Conservation (phyloP, 1,284 basidiomycete species). For the Phylloporus gajari region DNA sequence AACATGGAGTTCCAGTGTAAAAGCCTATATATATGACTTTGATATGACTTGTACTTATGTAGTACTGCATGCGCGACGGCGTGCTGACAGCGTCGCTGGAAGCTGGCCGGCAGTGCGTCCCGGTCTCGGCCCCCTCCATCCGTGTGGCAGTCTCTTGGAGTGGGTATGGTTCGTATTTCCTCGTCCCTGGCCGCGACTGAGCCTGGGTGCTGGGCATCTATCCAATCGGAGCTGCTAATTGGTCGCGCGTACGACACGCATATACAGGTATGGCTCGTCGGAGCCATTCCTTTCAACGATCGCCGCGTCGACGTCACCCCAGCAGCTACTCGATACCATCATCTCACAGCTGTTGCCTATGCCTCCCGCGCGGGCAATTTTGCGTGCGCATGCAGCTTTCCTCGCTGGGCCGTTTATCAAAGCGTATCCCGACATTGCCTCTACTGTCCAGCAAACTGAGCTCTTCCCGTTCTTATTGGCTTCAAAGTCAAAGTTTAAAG, state of each 20-base stretch:
- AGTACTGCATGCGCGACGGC: too few species aligned
- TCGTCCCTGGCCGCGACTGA: constrained; percentile 7
- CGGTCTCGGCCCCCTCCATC: too few species aligned
- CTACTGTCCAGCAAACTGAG: constrained; percentile 65
- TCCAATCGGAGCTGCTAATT: constrained; percentile 64
- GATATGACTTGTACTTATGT: too few species aligned
- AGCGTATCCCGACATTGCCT: constrained; percentile 46
- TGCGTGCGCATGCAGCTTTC: constrained; percentile 73
- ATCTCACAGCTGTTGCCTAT: constrained; percentile 53
- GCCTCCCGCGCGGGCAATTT: constrained; percentile 60
- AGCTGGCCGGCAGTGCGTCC: too few species aligned
- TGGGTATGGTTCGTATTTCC: constrained; percentile 45
- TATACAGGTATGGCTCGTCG: constrained; percentile 64
- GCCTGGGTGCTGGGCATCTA: constrained; percentile 53
- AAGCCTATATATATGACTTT: too few species aligned
- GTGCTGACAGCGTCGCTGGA: too few species aligned
- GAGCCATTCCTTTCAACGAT: constrained; percentile 56
- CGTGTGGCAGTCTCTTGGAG: too few species aligned
- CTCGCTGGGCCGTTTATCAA: constrained; percentile 61
- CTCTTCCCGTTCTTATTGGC: constrained; percentile 81
- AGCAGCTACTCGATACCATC: constrained; percentile 63
- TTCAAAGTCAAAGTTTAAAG: constrained; percentile 74
- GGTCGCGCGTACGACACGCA: constrained; percentile 75
- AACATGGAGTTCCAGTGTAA: too few species aligned
- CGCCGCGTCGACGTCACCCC: constrained; percentile 38